Base-by-base conservation (phyloP, 2,329 filamentous ascomycete genomes). In the Ascochyta rabiei region DNA sequence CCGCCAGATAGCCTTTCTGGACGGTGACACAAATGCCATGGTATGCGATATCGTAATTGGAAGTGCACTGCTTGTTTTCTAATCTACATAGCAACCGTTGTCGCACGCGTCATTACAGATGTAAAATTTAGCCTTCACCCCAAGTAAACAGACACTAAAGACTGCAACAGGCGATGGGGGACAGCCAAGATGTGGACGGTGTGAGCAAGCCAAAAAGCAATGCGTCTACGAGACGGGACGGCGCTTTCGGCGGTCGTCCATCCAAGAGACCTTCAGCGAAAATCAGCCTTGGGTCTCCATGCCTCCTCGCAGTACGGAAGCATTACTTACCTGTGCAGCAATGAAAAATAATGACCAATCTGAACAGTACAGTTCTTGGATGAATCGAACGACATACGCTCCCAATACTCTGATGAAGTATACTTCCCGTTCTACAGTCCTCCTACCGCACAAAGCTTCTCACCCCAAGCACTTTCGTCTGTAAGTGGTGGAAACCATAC, bases 51-150 rank as follows among this genome's bases (percentile, higher is more conserved):
- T 33, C 18, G 21, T 18, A 16, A 12, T 44, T 23, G 21, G n/a
- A 40, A 37, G 28, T 35, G 34, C 10, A 30, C 23, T 48, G 50
- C 30, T 46, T 30, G 56, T 39, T 47, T 41, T 43, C 60, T 70
- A 47, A 66, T 46, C 12, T 12, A 56, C 42, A 30, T 46, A 75
- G 72, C 66, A 74, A 69, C 58, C 71, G 71, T 50, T 75, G 72
- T 62, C 71, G 71, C 55, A 70, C 67, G 50, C 70, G 71, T 63
- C 72, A 75, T 57, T 74, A 75, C 55, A 67, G 70, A 48, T 75
- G 72, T 74, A 66, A 56, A 61, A 42, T 9, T 1, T 23, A 30
- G 6, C 30, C 34, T 12, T 8, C 21, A 45, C 15, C 26, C 28
- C 24, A 35, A 46, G 24, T 16, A 23, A 30, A 18, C 42, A n/a